Conservation (phyloP, 257 asterid genomes). For the Eustoma russellianum region DNA sequence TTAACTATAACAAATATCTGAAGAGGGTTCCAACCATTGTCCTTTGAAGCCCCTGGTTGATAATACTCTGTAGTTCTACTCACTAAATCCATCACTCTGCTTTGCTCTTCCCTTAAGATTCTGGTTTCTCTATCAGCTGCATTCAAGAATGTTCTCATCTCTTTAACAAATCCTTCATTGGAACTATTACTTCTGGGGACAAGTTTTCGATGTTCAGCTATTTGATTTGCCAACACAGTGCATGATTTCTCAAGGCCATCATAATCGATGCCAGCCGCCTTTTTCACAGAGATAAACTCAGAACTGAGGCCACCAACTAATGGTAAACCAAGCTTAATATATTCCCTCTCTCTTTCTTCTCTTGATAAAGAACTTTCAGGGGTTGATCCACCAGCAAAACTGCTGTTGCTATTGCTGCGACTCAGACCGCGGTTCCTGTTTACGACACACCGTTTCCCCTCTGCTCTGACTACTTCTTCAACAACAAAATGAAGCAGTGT, state of each 20-base stretch:
- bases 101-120: conserved; percentile 39
- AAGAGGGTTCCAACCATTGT: conserved; percentile 39
- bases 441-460: conserved; percentile 71
- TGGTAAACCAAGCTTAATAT: conserved; percentile 78
- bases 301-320: conserved; percentile 68
- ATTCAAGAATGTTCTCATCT: conserved; percentile 51
- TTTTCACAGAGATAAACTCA: conserved; percentile 62
- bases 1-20: conserved; percentile 55
- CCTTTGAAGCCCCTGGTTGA: conserved; percentile 62
- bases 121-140: conserved; percentile 48
- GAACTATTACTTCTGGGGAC: conserved; percentile 24
- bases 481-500: conserved; percentile 82
- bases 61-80: conserved; percentile 71
- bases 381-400: conserved; percentile 15
- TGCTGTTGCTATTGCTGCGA: conserved; percentile 34
- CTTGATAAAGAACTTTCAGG: conserved; percentile 18
- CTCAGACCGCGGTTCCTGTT: conserved; percentile 40
- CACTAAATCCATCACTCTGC: conserved; percentile 63
- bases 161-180: conserved; percentile 35
- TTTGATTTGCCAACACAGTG: conserved; percentile 30
- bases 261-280: conserved; percentile 51
- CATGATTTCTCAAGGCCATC: conserved; percentile 36
- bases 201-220: conserved; percentile 25
- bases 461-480: conserved; percentile 82
- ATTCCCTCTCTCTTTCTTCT: conserved; percentile 65